These are phyloP conservation scores for Geotrichum restrictum DNA, from an alignment of 1,139 yeast species.

Conservation along the genomic window DNA sequence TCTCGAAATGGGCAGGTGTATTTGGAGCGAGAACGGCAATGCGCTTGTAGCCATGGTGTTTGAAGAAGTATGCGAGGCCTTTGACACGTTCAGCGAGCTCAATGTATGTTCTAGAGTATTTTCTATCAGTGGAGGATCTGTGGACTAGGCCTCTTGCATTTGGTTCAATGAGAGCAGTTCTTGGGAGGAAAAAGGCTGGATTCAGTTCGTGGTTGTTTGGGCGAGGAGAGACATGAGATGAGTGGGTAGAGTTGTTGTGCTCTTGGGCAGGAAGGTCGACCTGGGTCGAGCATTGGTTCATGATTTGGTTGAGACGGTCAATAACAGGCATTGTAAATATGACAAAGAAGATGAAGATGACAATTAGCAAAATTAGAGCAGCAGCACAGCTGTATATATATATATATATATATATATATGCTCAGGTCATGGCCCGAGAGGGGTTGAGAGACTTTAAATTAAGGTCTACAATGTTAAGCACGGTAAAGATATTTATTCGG, in stretches of 20 bases:
- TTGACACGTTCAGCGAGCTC: conserved; percentile 35
- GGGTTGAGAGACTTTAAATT: neutral
- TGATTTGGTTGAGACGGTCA: neutral
- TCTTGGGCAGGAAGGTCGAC: neutral
- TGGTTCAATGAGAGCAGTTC: conserved; percentile 40
- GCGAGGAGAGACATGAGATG: conserved; percentile 10
- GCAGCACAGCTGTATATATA: no score
- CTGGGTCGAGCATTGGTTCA: conserved; percentile 6
- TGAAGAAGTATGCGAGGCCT: conserved; percentile 36
- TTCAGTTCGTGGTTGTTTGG: conserved; percentile 36
- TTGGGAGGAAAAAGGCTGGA: conserved; percentile 39
- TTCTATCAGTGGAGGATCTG: conserved; percentile 29
- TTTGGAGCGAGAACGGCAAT: conserved; percentile 40
- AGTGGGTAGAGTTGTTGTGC: neutral
- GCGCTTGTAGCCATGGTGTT: conserved; percentile 30
- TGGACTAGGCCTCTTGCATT: conserved; percentile 38
- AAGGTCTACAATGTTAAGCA: neutral
- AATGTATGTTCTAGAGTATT: conserved; percentile 32
- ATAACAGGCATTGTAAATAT: neutral
- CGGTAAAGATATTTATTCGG: neutral
- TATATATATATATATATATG: no score
- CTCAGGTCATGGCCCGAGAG: neutral
- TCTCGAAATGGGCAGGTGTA: conserved; percentile 42
- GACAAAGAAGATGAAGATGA: no score
- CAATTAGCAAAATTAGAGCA: no score